Conservation (phyloP, 2,329 filamentous ascomycete species). For the Exophiala bonariae region DNA sequence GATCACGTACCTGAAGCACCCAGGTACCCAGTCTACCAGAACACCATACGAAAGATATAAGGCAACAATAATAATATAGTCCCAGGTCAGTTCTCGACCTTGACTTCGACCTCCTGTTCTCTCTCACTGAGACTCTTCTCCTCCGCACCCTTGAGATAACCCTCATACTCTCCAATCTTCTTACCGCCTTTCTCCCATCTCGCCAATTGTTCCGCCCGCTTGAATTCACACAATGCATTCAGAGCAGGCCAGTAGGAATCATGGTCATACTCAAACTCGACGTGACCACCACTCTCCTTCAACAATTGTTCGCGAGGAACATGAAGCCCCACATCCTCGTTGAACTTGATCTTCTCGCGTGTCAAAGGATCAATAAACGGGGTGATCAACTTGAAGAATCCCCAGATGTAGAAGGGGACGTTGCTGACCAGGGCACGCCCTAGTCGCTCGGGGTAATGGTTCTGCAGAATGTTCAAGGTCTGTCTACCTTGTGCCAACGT, state of each 20-base stretch:
- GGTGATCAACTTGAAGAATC: slow-evolving; percentile 94
- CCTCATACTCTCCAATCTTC: slow-evolving; percentile 80
- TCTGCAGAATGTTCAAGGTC: slow-evolving; percentile 88
- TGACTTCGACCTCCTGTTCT: slow-evolving; percentile 19
- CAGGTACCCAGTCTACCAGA: too few relatives aligned
- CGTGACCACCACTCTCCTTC: slow-evolving; percentile 73
- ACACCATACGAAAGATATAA: too few relatives aligned
- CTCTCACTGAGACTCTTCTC: slow-evolving; percentile 37
- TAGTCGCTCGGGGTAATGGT: slow-evolving; percentile 90
- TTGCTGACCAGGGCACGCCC: slow-evolving; percentile 89
- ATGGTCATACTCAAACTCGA: slow-evolving; percentile 93
- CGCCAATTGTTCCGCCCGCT: slow-evolving; percentile 60
- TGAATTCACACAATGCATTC: slow-evolving; percentile 67
- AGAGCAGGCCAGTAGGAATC: slow-evolving; percentile 84
- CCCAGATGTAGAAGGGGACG: slow-evolving; percentile 85
- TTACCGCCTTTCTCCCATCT: slow-evolving; percentile 81
- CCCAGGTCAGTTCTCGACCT: background rate
- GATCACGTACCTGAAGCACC: too few relatives aligned
- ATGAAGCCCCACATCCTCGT: slow-evolving; percentile 82
- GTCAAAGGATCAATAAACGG: slow-evolving; percentile 97
- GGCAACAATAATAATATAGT: background rate
- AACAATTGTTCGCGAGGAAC: slow-evolving; percentile 81
- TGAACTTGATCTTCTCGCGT: slow-evolving; percentile 94
- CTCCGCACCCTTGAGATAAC: slow-evolving; percentile 75
- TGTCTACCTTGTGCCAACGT: slow-evolving; percentile 74